These are phyloP conservation scores for Didymella arachidicola DNA, from an alignment of 2,329 filamentous ascomycete genomes.

Conservation along the genomic window DNA sequence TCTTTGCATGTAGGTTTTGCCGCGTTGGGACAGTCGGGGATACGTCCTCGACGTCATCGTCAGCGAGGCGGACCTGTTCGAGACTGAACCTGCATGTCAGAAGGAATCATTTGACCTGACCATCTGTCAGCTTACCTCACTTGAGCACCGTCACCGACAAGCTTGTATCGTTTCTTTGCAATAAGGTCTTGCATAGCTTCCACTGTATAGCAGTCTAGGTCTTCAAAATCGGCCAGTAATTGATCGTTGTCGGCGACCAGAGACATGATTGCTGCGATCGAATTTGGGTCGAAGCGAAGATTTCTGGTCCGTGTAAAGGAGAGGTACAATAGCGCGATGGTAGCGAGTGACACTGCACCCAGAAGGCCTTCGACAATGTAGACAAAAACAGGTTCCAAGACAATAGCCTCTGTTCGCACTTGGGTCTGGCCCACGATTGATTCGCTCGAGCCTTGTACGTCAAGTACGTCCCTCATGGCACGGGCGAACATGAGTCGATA, in stretches of 20 bases:
- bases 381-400: slow-evolving; percentile 50
- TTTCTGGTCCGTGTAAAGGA: slow-evolving; percentile 28
- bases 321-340: slow-evolving; percentile 33
- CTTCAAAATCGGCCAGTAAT: slow-evolving; percentile 33
- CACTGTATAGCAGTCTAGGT: slow-evolving; percentile 32
- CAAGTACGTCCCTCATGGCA: slow-evolving; percentile 36
- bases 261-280: slow-evolving; percentile 49
- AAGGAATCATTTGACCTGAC: too few species aligned
- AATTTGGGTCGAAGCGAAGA: slow-evolving; percentile 47
- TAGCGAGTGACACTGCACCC: slow-evolving; percentile 30
- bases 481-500: slow-evolving; percentile 47
- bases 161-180: slow-evolving; percentile 14
- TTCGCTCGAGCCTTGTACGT: too few species aligned
- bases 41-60: too few species aligned
- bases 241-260: slow-evolving; percentile 37
- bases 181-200: slow-evolving; percentile 25
- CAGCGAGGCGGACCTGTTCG: too few species aligned
- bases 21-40: too few species aligned
- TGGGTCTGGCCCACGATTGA: too few species aligned
- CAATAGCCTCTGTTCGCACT: slow-evolving; percentile 41
- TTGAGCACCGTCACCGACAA: slow-evolving; percentile 18
- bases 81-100: too few species aligned
- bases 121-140: too few species aligned
- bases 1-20: neutral
- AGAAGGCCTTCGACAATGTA: slow-evolving; percentile 51